Percentiles rank a stretch among this genome's conserved stretches.
phyloP scores from a whole-genome alignment of 441 rosid species.

The Erodium moschatum region DNA sequence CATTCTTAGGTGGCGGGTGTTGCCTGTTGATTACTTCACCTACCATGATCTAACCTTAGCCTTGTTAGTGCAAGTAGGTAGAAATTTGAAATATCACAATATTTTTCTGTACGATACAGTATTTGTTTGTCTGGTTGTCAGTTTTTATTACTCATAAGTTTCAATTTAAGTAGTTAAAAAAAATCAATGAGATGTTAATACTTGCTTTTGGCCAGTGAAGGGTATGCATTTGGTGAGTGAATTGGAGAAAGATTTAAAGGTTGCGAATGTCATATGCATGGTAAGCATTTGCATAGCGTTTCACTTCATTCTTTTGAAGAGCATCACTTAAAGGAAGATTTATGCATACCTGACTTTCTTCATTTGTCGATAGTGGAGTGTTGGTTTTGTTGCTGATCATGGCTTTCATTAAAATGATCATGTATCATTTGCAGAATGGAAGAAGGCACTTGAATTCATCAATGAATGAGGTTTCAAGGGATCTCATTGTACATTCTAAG shows the following conservation, averaged over 20 bases:
- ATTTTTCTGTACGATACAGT: background rate
- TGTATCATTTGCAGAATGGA: conserved; percentile 64
- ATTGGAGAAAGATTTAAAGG: conserved; percentile 90
- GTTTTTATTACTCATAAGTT: conserved; percentile 5
- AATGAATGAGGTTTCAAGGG: conserved; percentile 89
- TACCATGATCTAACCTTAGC: background rate
- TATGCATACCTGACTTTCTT: conserved; percentile 11
- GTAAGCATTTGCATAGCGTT: conserved; percentile 32
- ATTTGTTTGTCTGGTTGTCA: background rate
- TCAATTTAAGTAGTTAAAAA: conserved; percentile 4
- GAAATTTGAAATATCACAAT: background rate
- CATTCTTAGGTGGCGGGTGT: background rate
- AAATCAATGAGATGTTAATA: conserved; percentile 25
- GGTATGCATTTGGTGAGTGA: conserved; percentile 98
- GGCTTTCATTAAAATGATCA: conserved; percentile 20
- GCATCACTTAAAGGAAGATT: background rate
- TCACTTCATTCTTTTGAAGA: conserved; percentile 15
- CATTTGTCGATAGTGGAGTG: conserved; percentile 2
- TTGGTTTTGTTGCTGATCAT: background rate
- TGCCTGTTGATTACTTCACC: background rate
- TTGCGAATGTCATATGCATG: conserved; percentile 92
- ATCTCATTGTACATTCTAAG: conserved; percentile 82
- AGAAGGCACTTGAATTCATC: conserved; percentile 85
- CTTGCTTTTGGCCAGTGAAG: conserved; percentile 86
- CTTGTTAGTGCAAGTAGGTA: background rate